These are phyloP conservation scores for Penicillium corylophilum DNA, from an alignment of 2,329 filamentous ascomycete species.

Conservation along the genomic window DNA sequence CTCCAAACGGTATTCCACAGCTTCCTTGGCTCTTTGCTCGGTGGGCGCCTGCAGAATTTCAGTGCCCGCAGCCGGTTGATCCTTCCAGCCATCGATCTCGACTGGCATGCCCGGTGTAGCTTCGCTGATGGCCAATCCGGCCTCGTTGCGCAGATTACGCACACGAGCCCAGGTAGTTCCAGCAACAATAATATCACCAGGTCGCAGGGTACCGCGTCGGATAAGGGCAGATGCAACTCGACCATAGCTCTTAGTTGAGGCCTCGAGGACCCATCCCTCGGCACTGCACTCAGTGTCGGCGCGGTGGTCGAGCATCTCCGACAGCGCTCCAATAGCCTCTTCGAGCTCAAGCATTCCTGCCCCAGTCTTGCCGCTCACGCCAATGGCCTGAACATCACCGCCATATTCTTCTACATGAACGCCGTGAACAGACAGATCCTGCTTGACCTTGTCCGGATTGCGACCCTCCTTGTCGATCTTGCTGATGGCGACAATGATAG, in stretches of 20 bases:
- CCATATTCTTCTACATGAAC: slow-evolving; percentile 94
- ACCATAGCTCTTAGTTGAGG: slow-evolving; percentile 79
- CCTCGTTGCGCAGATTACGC: slow-evolving; percentile 81
- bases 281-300: slow-evolving; percentile 73
- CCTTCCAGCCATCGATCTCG: slow-evolving; percentile 92
- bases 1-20: slow-evolving; percentile 73
- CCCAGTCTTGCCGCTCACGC: slow-evolving; percentile 90
- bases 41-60: slow-evolving; percentile 78
- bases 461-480: slow-evolving; percentile 90
- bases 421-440: slow-evolving; percentile 77
- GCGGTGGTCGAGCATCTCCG: slow-evolving; percentile 87
- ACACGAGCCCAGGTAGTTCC: slow-evolving; percentile 86
- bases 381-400: slow-evolving; percentile 88
- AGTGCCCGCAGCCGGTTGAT: slow-evolving; percentile 81
- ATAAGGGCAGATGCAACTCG: slow-evolving; percentile 87
- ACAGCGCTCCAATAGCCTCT: slow-evolving; percentile 81
- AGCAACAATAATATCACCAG: slow-evolving; percentile 81
- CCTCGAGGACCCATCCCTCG: slow-evolving; percentile 94
- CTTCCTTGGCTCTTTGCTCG: slow-evolving; percentile 75
- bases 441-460: slow-evolving; percentile 78
- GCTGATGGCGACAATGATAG: slow-evolving; percentile 96
- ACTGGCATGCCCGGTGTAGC: slow-evolving; percentile 86
- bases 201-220: slow-evolving; percentile 77
- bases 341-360: slow-evolving; percentile 88
- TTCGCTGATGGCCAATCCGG: slow-evolving; percentile 67